phyloP scores from a whole-genome alignment of 1,139 yeast species.

The Lodderomyces beijingensis region DNA sequence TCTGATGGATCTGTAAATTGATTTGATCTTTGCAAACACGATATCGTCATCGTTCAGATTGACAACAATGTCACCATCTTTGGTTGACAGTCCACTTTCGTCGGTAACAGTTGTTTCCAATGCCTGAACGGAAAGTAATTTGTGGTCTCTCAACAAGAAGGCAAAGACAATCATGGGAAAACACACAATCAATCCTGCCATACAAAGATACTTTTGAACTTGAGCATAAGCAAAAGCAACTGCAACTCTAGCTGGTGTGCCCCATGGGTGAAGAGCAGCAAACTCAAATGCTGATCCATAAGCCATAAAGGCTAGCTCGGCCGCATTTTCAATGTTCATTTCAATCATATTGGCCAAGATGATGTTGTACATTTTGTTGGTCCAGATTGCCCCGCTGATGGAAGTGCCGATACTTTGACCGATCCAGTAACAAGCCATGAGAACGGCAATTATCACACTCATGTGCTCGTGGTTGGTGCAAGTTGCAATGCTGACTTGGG shows the following conservation, averaged over 20 bases:
- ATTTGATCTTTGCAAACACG: conserved; percentile 11
- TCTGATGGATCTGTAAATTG: too few species aligned
- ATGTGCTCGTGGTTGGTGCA: conserved; percentile 59
- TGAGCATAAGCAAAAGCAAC: conserved; percentile 56
- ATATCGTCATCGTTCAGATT: conserved; percentile 35
- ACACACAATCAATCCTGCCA: conserved; percentile 53
- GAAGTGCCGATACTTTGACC: conserved; percentile 56
- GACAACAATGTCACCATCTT: conserved; percentile 36
- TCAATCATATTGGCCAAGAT: conserved; percentile 15
- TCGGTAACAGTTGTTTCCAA: conserved; percentile 24
- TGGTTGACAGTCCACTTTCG: conserved; percentile 22
- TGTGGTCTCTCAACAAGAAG: conserved; percentile 53
- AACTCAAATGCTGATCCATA: conserved; percentile 52
- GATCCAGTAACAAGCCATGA: conserved; percentile 51
- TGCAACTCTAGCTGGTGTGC: conserved; percentile 52
- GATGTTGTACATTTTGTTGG: conserved; percentile 21
- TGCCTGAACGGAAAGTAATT: conserved; percentile 37
- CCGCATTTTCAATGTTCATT: conserved; percentile 11
- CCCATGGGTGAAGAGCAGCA: conserved; percentile 49
- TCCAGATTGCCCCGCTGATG: conserved; percentile 67
- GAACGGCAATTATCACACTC: conserved; percentile 58
- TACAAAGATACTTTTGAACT: conserved; percentile 54
- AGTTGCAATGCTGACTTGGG: conserved; percentile 61
- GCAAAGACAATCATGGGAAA: conserved; percentile 47
- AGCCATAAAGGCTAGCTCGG: conserved; percentile 39